Base-by-base conservation (phyloP, 202 grass and related monocot species). In the Eragrostis tef region DNA sequence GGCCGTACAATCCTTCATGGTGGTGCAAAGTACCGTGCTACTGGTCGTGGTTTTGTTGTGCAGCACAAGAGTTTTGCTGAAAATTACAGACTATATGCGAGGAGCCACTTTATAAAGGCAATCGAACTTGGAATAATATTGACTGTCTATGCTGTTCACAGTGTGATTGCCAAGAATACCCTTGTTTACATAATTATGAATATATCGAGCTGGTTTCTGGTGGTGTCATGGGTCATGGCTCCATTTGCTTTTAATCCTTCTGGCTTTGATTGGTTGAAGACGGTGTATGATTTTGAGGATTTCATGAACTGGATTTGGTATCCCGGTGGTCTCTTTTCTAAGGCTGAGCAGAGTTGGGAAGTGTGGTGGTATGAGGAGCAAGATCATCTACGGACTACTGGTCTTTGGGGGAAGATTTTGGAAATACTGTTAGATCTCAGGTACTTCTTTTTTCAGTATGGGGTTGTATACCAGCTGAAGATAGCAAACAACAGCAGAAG, bases 231-330 rank as follows among this genome's bases (percentile, higher is more conserved):
- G 94, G 94, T 97, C 77, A 94, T 97, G 89, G 77, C 87, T 80
- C 94, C 94, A 80, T 97, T 97, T 87, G 91, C 89, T 81, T 94
- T 97, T 71, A 97, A 97, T 73, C 94, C 94, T 2, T 97, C 91
- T 50, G 94, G 94, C 27, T 97, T 97, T 84, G 94, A 97, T 83
- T 97, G 94, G 94, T 87, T 97, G 70, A 97, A 97, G 89, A 97
- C 94, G 2, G 94, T 97, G 47, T 97, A 97, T 77, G 94, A 94
- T 78, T 92, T 94, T 54, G 94, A 97, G 3, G 94, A 90, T 53
- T 97, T 97, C 74, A 97, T 97, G 86, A 97, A 61, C 89, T 97
- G 94, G 94, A 97, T 97, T 70, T 94, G 94, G 94, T 90, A 64
- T 84, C 87, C 88, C 11, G 82, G 89, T 56, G 39, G 83, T 88